Evolutionary conservation across 257 asterid species (phyloP).

Genomic region (Craterostigma plantagineum): DNA sequence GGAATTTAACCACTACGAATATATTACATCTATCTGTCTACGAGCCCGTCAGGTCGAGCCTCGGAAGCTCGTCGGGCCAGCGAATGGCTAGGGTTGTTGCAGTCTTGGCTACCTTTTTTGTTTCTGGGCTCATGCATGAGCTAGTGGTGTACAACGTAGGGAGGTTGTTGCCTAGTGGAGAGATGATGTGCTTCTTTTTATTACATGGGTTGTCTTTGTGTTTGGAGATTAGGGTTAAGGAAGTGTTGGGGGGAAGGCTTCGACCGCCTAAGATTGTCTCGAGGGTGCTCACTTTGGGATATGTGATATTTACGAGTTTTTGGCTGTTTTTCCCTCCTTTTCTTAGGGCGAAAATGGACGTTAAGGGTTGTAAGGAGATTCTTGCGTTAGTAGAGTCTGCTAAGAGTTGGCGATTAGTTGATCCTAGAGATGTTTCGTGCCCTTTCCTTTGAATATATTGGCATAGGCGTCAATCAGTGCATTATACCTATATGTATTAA

Average conservation of each 20-base stretch:
- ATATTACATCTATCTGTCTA: constrained; percentile 21
- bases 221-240: constrained; percentile 20
- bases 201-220: constrained; percentile 24
- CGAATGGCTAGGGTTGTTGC: constrained; percentile 16
- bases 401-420: constrained; percentile 18
- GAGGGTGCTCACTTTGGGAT: constrained; percentile 18
- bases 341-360: constrained; percentile 17
- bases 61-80: background rate
- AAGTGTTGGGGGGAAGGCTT: constrained; percentile 4
- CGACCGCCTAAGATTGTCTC: constrained; percentile 17
- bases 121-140: constrained; percentile 59
- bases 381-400: constrained; percentile 35
- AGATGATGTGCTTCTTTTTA: constrained; percentile 21
- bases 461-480: no score
- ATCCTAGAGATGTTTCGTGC: constrained; percentile 24
- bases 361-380: constrained; percentile 35
- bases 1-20: constrained; percentile 40
- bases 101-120: constrained; percentile 23
- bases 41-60: constrained; percentile 11
- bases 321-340: constrained; percentile 50
- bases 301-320: constrained; percentile 20
- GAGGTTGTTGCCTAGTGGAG: constrained; percentile 26
- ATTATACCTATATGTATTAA: no score
- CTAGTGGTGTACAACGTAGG: constrained; percentile 30
- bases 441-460: constrained; percentile 20